phyloP scores from a whole-genome alignment of 2,329 filamentous ascomycete species.

The Drechmeria coniospora region DNA sequence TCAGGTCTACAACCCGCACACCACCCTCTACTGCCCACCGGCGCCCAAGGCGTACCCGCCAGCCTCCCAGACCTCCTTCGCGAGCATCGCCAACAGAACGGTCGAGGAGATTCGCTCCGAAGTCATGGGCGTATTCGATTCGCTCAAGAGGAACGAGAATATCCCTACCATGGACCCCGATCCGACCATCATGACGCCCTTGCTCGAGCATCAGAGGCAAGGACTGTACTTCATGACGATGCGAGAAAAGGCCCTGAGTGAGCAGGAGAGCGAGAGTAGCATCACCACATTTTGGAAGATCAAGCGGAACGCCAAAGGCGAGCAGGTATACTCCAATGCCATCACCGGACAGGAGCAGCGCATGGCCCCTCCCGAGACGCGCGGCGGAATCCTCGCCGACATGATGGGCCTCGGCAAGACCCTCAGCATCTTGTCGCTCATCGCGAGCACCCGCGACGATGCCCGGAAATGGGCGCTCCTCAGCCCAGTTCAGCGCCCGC shows the following conservation, averaged over 20 bases:
- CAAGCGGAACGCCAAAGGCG: constrained; percentile 31
- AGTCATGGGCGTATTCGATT: constrained; percentile 77
- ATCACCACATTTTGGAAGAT: constrained; percentile 67
- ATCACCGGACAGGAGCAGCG: constrained; percentile 58
- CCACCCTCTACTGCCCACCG: constrained; percentile 29
- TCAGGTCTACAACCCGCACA: constrained; percentile 65
- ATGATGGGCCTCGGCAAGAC: constrained; percentile 88
- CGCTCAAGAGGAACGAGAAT: constrained; percentile 58
- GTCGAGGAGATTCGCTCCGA: constrained; percentile 78
- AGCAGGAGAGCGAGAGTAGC: constrained; percentile 40
- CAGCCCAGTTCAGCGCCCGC: constrained; percentile 32
- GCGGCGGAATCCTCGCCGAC: constrained; percentile 64
- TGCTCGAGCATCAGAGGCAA: constrained; percentile 81
- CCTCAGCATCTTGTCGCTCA: constrained; percentile 67
- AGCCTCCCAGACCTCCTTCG: constrained; percentile 12
- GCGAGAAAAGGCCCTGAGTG: constrained; percentile 53
- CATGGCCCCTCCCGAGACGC: constrained; percentile 46
- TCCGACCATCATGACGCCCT: constrained; percentile 42
- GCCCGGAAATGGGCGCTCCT: constrained; percentile 45
- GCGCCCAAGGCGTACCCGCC: constrained; percentile 18
- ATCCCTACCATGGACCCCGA: constrained; percentile 59
- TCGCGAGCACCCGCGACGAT: constrained; percentile 49
- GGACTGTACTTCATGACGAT: constrained; percentile 73
- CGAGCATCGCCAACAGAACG: constrained; percentile 37
- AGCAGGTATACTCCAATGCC: constrained; percentile 60